Evolutionary conservation across 495 filamentous ascomycete genomes (phyloP), one percentile per base, ranked within the genome.

Genomic region (Annulohypoxylon bovei): DNA sequence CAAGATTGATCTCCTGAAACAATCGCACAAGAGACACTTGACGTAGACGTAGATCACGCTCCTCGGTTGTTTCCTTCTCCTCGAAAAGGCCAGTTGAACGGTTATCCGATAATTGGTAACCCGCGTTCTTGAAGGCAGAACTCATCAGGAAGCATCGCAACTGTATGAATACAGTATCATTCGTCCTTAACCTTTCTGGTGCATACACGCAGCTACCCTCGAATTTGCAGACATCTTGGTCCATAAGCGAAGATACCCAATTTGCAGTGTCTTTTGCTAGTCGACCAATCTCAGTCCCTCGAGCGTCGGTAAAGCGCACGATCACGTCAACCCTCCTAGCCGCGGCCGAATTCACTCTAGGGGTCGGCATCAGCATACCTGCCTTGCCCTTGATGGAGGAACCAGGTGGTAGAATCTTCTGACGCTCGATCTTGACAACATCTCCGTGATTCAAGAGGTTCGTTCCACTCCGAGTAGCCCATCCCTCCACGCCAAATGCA

Each of bases 221-320:
- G 69, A 99, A 95, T 11, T 81, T 86, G 80, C 94, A 97, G 12
- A 98, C 86, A 28, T 91, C 92, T 76, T 98, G 95, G 70, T 99
- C 95, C 55, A 99, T 89, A 67, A 99, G 79, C 0, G 94, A 90
- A 18, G 94, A 97, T 8, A 99, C 91, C 94, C 96, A 99, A 54
- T 89, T 88, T n/a, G 95, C 93, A 11, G 87, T 90, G 37, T 99
- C 95, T 62, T 92, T 92, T 22, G 93, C 91, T n/a, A 99, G 79
- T 69, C 95, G 83, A 14, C 96, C 95, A 42, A 99, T 82, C 75
- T 99, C 95, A 60, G 91, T 88, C 11, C 94, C 95, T 54, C 78
- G 83, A 3, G 81, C 75, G 73, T 93, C 96, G 2, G 92, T 97
- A 76, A 99, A 98, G 14, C 95, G 90, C n/a, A 98, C 96, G 52